Base-by-base conservation (phyloP, 176 grass and related monocot genomes). In the Cocos nucifera region DNA sequence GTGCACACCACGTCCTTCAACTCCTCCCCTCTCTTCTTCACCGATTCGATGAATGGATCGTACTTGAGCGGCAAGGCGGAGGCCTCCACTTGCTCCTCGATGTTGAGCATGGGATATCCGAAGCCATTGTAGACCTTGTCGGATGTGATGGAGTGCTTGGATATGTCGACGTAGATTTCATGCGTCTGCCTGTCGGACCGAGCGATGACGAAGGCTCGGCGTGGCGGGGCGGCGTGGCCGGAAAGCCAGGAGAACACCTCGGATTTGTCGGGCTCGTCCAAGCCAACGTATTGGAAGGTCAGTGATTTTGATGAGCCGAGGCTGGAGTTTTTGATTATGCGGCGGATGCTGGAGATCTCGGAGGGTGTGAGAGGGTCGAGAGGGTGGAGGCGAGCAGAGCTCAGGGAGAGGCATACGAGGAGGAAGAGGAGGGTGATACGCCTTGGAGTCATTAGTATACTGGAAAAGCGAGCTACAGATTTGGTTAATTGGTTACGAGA, bases 251-350 rank as follows among this genome's bases (percentile, higher is more conserved):
- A 64, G 6, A 84, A 55, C 49, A 88, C 58, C 32, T 78, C 74
- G 1, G 30, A 3, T 61, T 95, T 95, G 58, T 89, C 82, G 3
- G 85, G 85, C 70, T 95, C 89, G 70, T 95, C 85, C 48, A 95
- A 86, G 76, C 82, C 85, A 30, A 95, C 76, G 61, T 86, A 95
- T 69, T 95, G 84, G 74, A 88, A 85, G 77, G 74, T 58, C 21
- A 83, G 65, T 2, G 71, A 54, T 17, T 17, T 25, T 17, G 49
- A 51, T 1, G 77, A 30, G 51, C 73, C 67, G 50, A 73, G 59
- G 20, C 58, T 54, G n/a, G 77, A 88, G 39, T 73, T 54, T 1
- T 75, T 61, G 62, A 85, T 67, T 22, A 83, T 54, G 17, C 3
- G 22, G 48, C 69, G 49, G 21, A 79, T 62, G 12, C 50, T 62